Evolutionary conservation across 2,329 filamentous ascomycete genomes (phyloP), one percentile per base, ranked within the genome.

Genomic region (Chrysoporthe cubensis): DNA sequence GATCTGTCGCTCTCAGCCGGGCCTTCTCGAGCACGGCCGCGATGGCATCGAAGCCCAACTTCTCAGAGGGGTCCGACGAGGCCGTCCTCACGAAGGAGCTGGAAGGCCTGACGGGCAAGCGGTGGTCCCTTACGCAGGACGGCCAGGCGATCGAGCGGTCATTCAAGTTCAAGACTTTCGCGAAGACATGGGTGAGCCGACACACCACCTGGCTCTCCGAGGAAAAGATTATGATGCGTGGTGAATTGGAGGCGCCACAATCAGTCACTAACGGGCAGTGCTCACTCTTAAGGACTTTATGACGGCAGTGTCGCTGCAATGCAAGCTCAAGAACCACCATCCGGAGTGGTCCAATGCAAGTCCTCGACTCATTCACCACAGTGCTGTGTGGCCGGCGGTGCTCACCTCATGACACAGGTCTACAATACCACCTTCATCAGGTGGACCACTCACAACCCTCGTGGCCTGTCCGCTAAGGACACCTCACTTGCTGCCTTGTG

Each of bases 291-390:
- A 91, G 89, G 88, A 90, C 71, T 93, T 93, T 78, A 92, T 93
- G 90, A 90, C 89, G n/a, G 83, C 84, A 2, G 85, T 93, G 16
- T 88, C 90, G 13, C 79, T 88, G 43, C 85, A 92, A 73, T 91
- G 89, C 78, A 90, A 90, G 74, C 76, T 86, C 48, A 84, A 85
- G 74, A 90, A 88, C 72, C 91, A 93, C 75, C 91, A 93, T 74
- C 90, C 91, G 0, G 90, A 93, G 76, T 93, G 90, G 90, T 90
- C 88, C 2, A 93, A 93, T 74, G 90, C 90, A 78, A 71, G 82
- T 54, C 50, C 26, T 32, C 14, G 14, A 50, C 14, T 11, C 34
- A 42, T 40, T 40, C 7, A 37, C 4, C 9, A 42, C 34, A 21
- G n/a, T 1, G 16, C 26, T 50, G 13, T 57, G 54, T 40, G 32